Conservation (phyloP, 805 yeast genomes). For the Ogataea salicorniae region DNA sequence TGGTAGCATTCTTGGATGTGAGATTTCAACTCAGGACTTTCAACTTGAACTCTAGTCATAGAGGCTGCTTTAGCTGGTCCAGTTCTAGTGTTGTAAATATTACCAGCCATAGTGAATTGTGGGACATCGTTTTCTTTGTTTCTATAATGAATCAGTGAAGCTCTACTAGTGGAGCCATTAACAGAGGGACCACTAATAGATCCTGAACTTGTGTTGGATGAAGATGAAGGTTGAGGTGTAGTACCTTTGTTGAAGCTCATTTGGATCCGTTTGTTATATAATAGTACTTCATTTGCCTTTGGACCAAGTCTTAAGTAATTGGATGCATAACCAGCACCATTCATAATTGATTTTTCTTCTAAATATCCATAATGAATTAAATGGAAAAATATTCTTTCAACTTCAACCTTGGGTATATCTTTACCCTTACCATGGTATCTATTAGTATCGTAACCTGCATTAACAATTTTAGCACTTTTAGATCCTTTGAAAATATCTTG, state of each 20-base stretch:
- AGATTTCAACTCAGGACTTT: slow-evolving; percentile 20
- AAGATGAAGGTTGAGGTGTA: not conserved
- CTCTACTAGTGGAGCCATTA: not conserved
- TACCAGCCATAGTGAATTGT: slow-evolving; percentile 17
- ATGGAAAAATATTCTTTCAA: slow-evolving; percentile 80
- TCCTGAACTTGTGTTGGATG: not conserved
- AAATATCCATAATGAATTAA: slow-evolving; percentile 61
- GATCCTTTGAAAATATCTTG: slow-evolving; percentile 82
- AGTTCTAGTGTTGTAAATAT: slow-evolving; percentile 4
- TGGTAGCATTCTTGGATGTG: slow-evolving; percentile 28
- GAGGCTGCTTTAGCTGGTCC: slow-evolving; percentile 14
- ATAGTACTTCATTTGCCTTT: slow-evolving; percentile 44
- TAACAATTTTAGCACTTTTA: slow-evolving; percentile 52
- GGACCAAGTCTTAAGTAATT: slow-evolving; percentile 67
- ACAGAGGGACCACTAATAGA: not conserved
- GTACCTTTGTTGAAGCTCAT: slow-evolving; percentile 41
- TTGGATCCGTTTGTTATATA: slow-evolving; percentile 35
- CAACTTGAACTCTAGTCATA: slow-evolving; percentile 7
- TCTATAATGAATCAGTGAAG: not conserved
- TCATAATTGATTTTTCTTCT: slow-evolving; percentile 67
- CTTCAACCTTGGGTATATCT: slow-evolving; percentile 55
- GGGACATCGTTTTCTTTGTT: slow-evolving; percentile 20
- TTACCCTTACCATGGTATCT: slow-evolving; percentile 71
- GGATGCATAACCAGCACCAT: slow-evolving; percentile 72
- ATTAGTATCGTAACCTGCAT: slow-evolving; percentile 54